Evolutionary conservation across 345 rosid species (phyloP), one percentile per base, ranked within the genome.

Genomic region (Hypericum androsaemum): DNA sequence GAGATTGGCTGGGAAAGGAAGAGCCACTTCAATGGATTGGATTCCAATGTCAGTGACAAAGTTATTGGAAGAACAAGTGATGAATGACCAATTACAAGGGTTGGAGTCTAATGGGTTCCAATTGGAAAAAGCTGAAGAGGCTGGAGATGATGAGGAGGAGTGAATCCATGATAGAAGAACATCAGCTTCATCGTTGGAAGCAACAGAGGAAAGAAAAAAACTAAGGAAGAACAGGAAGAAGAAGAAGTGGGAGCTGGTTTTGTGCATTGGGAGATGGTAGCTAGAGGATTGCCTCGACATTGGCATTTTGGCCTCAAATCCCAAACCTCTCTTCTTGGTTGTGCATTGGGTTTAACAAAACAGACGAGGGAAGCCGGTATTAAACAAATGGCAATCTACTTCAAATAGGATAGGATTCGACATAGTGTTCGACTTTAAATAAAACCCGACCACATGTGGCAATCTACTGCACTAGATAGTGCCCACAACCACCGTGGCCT

Each of bases 41-140:
- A 84, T 77, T 62, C 63, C 71, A 64, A 84, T 81, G 62, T 71
- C 79, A 40, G 80, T 73, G 37, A 84, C 88, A 38, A 59, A 67
- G 36, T 59, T 66, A 45, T 71, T 44, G 5, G 74, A 50, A 15
- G 86, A 75, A 37, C 88, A 84, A 47, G 70, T 75, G 28, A 84
- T 75, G 72, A 71, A 68, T 44, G 84, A 55, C 94, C 94, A 84
- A 0, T 45, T 65, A 65, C 94, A 84, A 41, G 94, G 88, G 64
- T 79, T 68, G 10, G 80, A 50, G 56, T 79, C 88, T 13, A 74
- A 71, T 38, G 79, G 73, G 47, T 75, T 73, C 86, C 94, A 84
- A 37, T 48, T 52, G 16, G 83, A 75, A 58, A 79, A 65, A 15
- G 60, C 69, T 14, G 65, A 47, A 40, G 32, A 22, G 32, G 32